Evolutionary conservation across 805 yeast genomes (phyloP), one percentile per base, ranked within the genome.

Genomic region (Kodamaea sagamina): DNA sequence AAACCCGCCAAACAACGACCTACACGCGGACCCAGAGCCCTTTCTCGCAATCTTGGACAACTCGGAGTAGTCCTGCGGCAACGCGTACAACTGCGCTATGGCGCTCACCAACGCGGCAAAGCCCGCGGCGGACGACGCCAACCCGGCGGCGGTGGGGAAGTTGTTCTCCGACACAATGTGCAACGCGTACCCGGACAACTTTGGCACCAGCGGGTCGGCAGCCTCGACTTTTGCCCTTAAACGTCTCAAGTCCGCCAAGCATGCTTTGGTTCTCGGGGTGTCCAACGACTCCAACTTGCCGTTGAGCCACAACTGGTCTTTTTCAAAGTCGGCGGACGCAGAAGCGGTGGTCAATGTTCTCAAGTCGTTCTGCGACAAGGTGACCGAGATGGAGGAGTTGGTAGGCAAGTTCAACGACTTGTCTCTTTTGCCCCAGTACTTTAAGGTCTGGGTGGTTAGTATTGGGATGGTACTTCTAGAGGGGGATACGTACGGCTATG

Each of bases 371-470:
- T 92, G 98, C 3, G 95, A 79, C 49, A 93, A 74, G 7, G 99
- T 93, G 38, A 93, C 97, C 16, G 97, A 88, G 53, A 93, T 89
- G 21, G 97, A 89, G 9, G 95, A 86, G 71, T 93, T 93, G 42
- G 99, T 93, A 38, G 99, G 99, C 41, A 93, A 73, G 61, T 93
- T 93, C 58, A 93, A 78, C 37, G 74, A 72, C 49, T 81, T 83
- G 67, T 93, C 98, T 60, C 99, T 80, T 68, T 93, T 93, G 38
- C 99, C 99, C 99, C 99, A 93, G 72, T 93, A 93, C 69, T 93
- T 93, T 51, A 93, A 76, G 29, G 98, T 93, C 82, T 82, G 26
- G 2, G 37, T 53, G 10, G 34, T 52, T 49, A 48, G 51, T 40
- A 39, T n/a, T 15, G 9, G 28, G 29, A 16, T 6, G 29, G 9